Evolutionary conservation across 1,284 basidiomycete species (phyloP).

Genomic region (Pseudozyma sp.): DNA sequence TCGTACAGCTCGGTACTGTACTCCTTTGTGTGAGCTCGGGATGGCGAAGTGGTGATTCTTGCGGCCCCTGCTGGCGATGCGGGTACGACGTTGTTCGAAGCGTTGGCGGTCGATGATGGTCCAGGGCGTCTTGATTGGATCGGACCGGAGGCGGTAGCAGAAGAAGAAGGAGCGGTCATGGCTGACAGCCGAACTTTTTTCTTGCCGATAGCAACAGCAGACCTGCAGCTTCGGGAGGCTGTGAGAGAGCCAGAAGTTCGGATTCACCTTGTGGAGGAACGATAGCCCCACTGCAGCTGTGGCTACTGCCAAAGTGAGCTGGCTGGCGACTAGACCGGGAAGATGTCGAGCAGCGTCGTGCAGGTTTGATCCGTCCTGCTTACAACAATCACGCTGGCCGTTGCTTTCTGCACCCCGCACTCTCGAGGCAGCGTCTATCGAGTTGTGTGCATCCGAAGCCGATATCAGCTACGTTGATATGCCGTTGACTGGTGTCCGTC

Average conservation of each 20-base stretch:
- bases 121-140: constrained; percentile 22
- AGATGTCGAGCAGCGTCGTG: not conserved
- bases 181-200: not conserved
- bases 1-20: constrained; percentile 23
- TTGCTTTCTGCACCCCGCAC: no score
- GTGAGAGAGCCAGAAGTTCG: not conserved
- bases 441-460: no score
- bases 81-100: not conserved
- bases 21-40: constrained; percentile 10
- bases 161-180: constrained; percentile 22
- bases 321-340: constrained; percentile 16
- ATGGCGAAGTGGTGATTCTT: constrained; percentile 2
- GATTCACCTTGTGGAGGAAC: not conserved
- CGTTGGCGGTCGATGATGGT: not conserved
- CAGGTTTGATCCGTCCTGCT: no score
- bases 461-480: no score
- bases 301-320: not conserved
- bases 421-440: no score
- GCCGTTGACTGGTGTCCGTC: not conserved
- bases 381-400: no score
- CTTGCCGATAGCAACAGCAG: not conserved
- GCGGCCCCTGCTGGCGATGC: constrained; percentile 1
- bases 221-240: not conserved
- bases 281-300: not conserved
- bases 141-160: constrained; percentile 18